Evolutionary conservation across 768 basidiomycete genomes (phyloP), one percentile per base, ranked within the genome.

Genomic region (Pleurotus pulmonarius): DNA sequence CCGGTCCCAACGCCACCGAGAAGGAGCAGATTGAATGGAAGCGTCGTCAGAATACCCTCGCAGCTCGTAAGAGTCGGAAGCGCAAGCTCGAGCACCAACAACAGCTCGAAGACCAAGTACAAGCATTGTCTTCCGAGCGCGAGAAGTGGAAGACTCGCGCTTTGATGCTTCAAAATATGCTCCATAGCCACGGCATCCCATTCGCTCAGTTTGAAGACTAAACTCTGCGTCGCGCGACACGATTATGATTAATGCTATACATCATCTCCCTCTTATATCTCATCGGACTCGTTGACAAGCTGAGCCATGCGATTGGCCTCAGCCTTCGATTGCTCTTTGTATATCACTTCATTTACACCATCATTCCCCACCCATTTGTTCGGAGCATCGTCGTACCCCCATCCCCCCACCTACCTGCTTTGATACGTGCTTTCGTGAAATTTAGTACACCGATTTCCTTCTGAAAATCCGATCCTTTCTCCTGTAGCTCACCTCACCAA

Each of bases 1-100:
- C 67, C 2, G 68, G 69, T 12, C 64, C 70, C 11, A 75, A 81
- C 11, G 73, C 79, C 0, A 70, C 78, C 2, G 77, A 80, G 1
- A 83, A 83, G 62, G 83, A 87, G 65, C 85, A 86, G 61, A 89
- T 90, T 60, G 87, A 85, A 63, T 80, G 79, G 43, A 94, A 93
- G 75, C 83, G 93, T 26, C 79, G 86, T 7, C 85, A 87, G 71
- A 96, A 96, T 62, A 94, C 93, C 2, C 70, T 93, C 4, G 92
- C 93, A 0, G 94, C 94, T 5, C 82, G 93, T 2, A 81, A 88
- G 26, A 88, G 85, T 65, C 80, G 93, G 16, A 82, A 81, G 74
- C 80, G 89, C 56, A 93, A 91, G 75, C 69, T 85, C 40, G 79
- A 83, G 65, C 83, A 92, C 60, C 79, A 87, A 61, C 76, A 81